Percentiles rank a stretch among this genome's conserved stretches.
These are phyloP conservation scores for Wickerhamomyces tratensis DNA, from an alignment of 805 yeast genomes.

Conservation along the genomic window DNA sequence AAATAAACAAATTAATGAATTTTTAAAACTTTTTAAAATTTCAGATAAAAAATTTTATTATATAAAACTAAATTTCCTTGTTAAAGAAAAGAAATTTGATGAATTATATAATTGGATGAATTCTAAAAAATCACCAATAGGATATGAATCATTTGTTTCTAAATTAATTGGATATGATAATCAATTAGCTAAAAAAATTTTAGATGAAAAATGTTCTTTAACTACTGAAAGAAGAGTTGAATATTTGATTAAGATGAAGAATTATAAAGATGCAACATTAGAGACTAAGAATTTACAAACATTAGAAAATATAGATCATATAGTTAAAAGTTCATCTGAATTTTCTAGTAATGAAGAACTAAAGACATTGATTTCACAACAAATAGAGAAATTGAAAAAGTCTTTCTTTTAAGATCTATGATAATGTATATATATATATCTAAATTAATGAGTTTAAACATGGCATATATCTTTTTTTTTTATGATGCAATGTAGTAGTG, in stretches of 20 bases:
- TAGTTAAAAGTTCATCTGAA: too few species aligned
- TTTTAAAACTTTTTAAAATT: conserved; percentile 45
- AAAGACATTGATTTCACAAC: neutral
- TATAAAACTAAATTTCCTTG: conserved; percentile 38
- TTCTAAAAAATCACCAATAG: conserved; percentile 55
- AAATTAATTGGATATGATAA: conserved; percentile 9
- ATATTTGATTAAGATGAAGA: conserved; percentile 10
- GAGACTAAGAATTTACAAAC: neutral
- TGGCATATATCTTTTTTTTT: too few species aligned
- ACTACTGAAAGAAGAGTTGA: conserved; percentile 8
- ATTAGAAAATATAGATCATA: neutral
- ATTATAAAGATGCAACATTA: conserved; percentile 9
- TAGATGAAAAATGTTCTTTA: conserved; percentile 5
- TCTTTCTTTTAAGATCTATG: neutral
- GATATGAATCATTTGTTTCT: conserved; percentile 46
- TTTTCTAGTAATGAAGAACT: neutral
- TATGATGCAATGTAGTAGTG: too few species aligned
- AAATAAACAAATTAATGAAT: conserved; percentile 32
- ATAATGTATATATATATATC: too few species aligned
- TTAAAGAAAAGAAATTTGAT: conserved; percentile 41
- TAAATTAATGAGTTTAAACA: too few species aligned
- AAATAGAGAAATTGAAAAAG: neutral
- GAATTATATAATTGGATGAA: conserved; percentile 44
- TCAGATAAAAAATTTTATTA: conserved; percentile 48
- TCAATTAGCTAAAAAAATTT: conserved; percentile 9